phyloP scores from a whole-genome alignment of 73 alveolate species.

The Paramecium biaurelia region DNA sequence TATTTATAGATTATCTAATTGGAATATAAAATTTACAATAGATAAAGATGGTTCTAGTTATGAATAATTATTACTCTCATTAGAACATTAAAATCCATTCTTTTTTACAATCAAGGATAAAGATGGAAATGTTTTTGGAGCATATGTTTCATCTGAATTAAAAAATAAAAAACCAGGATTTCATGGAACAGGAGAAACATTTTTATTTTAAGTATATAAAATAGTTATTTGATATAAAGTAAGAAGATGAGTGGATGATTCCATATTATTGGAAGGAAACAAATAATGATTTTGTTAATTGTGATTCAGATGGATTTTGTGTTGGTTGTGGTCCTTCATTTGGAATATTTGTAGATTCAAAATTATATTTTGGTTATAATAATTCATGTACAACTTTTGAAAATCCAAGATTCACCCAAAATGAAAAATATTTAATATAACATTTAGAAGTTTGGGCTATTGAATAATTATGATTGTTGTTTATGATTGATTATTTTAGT shows the following conservation, averaged over 20 bases:
- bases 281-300: conserved; percentile 7
- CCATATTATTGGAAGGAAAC: conserved; percentile 16
- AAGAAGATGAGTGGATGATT: background rate
- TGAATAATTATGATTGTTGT: background rate
- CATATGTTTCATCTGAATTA: background rate
- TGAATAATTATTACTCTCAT: background rate
- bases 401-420: conserved; percentile 26
- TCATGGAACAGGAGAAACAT: conserved; percentile 39
- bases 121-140: conserved; percentile 5
- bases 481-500: background rate
- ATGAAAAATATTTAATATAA: background rate
- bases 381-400: conserved; percentile 42
- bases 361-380: background rate
- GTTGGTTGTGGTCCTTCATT: conserved; percentile 27
- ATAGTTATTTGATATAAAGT: background rate
- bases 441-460: conserved; percentile 34
- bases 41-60: conserved; percentile 33
- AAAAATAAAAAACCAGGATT: background rate
- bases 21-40: background rate
- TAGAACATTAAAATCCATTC: background rate
- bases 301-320: conserved; percentile 21
- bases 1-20: background rate
- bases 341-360: background rate
- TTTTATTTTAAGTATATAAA: background rate
- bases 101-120: background rate